Base-by-base conservation (phyloP, 108 stramenopile species). In the Skeletonema grethae region DNA sequence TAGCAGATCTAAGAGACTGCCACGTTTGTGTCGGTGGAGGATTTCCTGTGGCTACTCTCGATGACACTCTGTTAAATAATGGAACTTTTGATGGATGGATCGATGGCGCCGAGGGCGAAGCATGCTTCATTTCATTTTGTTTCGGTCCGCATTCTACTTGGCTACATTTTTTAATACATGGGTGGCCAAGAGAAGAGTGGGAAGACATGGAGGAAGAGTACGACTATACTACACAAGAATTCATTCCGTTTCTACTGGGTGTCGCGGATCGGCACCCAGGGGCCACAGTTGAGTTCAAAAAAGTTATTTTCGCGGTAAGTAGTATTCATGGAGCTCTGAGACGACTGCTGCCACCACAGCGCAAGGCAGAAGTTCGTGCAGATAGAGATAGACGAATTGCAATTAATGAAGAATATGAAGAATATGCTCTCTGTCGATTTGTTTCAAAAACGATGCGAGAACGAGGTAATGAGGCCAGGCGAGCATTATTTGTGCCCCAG, bases 241-340 rank as follows among this genome's bases (percentile, higher is more conserved):
- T 18, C 13, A 8, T 61, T 9, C 10, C n/a, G 0, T 61, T 61
- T 20, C 35, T 61, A 12, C 5, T 32, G 0, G 60, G 8, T 31
- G 60, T 61, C 6, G 60, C 60, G 6, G 16, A 2, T 16, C 60
- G 35, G 9, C 35, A 61, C 35, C 60, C 60, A 32, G 60, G 35
- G 2, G 32, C 60, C 6, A 61, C 18, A 16, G 60, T 61, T 32
- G 35, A 61, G 22, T 61, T 61, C 60, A 61, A 12, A 18, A 20
- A 10, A 2, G n/a, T 61, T 16, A 18, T 0, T 9, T 61, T 61
- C 9, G 8, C 22, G 18, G 9, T 29, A 18, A 32, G 7, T 2
- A 16, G 9, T 5, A 61, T 61, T 36, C 60, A 61, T 36, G 60
- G 60, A 35, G 60, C 60, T 61, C 60, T 61, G 16, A 61, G 35